A percentile compares a stretch with the other conserved stretches of the same genome.
Conservation (phyloP, 768 basidiomycete genomes). For the Tylopilus cervinicoccineus region DNA sequence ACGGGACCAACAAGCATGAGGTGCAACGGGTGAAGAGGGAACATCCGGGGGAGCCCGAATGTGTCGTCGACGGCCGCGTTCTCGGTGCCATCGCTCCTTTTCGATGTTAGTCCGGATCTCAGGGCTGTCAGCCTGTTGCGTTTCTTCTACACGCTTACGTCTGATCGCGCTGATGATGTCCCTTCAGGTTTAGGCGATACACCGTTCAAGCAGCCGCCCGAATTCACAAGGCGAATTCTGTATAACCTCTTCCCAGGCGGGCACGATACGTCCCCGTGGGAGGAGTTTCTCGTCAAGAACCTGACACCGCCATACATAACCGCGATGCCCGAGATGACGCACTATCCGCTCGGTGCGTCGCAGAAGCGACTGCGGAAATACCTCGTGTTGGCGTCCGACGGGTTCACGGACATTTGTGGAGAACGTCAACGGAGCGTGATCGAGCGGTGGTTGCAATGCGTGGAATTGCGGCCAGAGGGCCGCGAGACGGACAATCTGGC, state of each 20-base stretch:
- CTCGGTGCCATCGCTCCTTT: constrained; percentile 77
- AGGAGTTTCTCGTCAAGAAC: constrained; percentile 61
- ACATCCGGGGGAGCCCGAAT: constrained; percentile 70
- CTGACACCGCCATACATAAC: constrained; percentile 64
- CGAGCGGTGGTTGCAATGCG: constrained; percentile 47
- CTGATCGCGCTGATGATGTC: constrained; percentile 7
- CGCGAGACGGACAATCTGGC: constrained; percentile 45
- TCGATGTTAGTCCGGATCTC: constrained; percentile 51
- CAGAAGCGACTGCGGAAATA: constrained; percentile 37
- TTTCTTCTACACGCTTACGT: constrained; percentile 7
- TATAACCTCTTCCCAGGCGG: constrained; percentile 64
- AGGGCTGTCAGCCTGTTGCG: constrained; percentile 2
- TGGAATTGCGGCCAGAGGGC: constrained; percentile 30
- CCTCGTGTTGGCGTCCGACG: constrained; percentile 64
- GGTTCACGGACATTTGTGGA: constrained; percentile 59
- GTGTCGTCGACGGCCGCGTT: constrained; percentile 60
- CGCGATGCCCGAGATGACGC: constrained; percentile 58
- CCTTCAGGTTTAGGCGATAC: constrained; percentile 62
- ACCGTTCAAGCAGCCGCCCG: constrained; percentile 70
- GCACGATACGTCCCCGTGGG: constrained; percentile 59
- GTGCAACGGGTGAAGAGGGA: constrained; percentile 57
- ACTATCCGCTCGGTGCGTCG: constrained; percentile 42
- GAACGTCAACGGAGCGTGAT: constrained; percentile 45
- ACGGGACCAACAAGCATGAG: constrained; percentile 65
- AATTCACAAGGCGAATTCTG: constrained; percentile 60